Percentiles rank a stretch among this genome's conserved stretches.
These are phyloP conservation scores for Sphaerulina vaccinii DNA, from an alignment of 2,329 filamentous ascomycete genomes.

Conservation along the genomic window DNA sequence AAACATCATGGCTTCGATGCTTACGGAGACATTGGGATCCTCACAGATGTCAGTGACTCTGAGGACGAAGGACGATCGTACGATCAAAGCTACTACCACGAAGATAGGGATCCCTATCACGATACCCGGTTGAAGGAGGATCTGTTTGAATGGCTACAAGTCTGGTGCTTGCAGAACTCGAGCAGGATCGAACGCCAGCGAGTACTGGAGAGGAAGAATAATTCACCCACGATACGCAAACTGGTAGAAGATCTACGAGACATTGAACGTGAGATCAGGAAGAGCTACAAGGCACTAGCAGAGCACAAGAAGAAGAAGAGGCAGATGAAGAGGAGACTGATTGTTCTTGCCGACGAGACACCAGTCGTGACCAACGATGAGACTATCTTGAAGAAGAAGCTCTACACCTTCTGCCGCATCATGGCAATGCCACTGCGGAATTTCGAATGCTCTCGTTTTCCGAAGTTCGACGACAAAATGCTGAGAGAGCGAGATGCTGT, in stretches of 20 bases:
- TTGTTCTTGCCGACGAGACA: not conserved
- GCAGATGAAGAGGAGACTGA: not conserved
- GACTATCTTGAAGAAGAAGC: too few relatives aligned
- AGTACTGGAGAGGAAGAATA: not conserved
- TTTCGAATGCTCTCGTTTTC: not conserved
- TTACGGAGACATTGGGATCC: too few relatives aligned
- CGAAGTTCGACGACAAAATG: not conserved
- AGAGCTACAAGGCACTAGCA: not conserved
- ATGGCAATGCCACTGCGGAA: too few relatives aligned
- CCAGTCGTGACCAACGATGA: too few relatives aligned
- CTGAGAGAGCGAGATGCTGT: not conserved
- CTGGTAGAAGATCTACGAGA: not conserved
- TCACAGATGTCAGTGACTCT: too few relatives aligned
- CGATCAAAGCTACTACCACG: too few relatives aligned
- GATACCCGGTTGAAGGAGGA: not conserved
- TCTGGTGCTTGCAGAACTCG: not conserved
- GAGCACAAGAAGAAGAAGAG: slow-evolving; percentile 3
- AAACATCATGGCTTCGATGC: too few relatives aligned
- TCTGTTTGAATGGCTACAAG: slow-evolving; percentile 3
- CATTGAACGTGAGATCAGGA: not conserved
- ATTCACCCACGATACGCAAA: not conserved
- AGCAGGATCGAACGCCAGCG: slow-evolving; percentile 3
- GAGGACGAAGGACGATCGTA: too few relatives aligned
- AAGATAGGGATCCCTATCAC: too few relatives aligned
- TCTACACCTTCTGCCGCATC: too few relatives aligned